Evolutionary conservation across 805 yeast species (phyloP).

Genomic region (Candida ponderosae): DNA sequence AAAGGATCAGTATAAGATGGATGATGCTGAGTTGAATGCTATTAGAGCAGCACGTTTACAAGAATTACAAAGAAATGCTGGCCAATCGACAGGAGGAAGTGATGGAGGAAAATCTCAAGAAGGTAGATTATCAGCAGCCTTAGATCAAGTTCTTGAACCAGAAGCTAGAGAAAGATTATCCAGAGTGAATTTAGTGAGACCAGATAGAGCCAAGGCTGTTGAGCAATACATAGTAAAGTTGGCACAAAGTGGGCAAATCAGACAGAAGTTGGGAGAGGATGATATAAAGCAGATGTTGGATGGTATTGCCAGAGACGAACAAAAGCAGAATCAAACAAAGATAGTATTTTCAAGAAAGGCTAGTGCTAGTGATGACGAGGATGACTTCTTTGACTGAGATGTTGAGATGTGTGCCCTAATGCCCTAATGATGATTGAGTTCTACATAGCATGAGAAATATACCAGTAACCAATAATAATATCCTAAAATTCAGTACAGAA

Average conservation of each 20-base stretch:
- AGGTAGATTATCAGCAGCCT: constrained; percentile 8
- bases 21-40: constrained; percentile 80
- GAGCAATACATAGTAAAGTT: constrained; percentile 71
- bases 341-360: constrained; percentile 34
- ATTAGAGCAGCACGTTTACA: constrained; percentile 88
- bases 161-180: constrained; percentile 83
- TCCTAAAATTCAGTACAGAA: too few species aligned
- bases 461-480: too few species aligned
- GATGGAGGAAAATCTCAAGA: constrained; percentile 7
- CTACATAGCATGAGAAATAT: too few species aligned
- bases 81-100: constrained; percentile 11
- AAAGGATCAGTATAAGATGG: too few species aligned
- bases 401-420: too few species aligned
- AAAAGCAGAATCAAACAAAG: constrained; percentile 52
- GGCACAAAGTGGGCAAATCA: constrained; percentile 69
- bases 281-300: constrained; percentile 81
- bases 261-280: constrained; percentile 66
- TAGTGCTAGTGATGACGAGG: constrained; percentile 22
- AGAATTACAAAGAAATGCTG: constrained; percentile 61
- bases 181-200: constrained; percentile 81
- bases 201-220: constrained; percentile 84
- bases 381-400: constrained; percentile 37
- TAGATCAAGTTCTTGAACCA: constrained; percentile 70
- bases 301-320: constrained; percentile 70
- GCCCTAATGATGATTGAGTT: too few species aligned